These are phyloP conservation scores for Thraustochytrium sp. DNA, from an alignment of 352 stramenopile species.

Conservation along the genomic window DNA sequence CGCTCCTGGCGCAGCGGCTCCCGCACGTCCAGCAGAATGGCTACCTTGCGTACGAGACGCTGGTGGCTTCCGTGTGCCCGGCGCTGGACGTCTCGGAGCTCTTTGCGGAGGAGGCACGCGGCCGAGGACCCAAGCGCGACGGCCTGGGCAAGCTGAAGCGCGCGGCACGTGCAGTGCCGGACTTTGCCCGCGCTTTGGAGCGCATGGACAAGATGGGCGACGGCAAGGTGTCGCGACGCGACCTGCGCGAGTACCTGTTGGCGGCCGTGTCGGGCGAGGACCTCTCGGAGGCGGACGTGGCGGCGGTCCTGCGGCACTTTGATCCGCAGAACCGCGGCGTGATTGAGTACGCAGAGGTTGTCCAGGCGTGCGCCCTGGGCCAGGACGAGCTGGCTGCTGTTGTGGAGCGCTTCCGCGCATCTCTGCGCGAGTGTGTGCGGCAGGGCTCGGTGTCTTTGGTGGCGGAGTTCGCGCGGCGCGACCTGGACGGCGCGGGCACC, in stretches of 20 bases:
- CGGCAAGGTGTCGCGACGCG: neutral
- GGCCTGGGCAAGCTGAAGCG: neutral
- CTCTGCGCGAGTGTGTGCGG: neutral
- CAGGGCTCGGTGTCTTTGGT: neutral
- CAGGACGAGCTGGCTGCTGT: constrained; percentile 1
- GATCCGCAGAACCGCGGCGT: neutral
- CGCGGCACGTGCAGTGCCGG: neutral
- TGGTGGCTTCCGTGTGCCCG: neutral
- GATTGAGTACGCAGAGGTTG: constrained; percentile 17
- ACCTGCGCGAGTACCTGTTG: neutral
- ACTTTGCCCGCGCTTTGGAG: neutral
- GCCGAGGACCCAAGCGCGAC: neutral
- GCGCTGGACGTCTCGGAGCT: neutral
- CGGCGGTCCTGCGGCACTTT: neutral
- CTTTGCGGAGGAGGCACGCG: neutral
- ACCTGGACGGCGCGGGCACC: neutral
- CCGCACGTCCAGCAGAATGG: neutral
- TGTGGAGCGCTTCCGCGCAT: neutral
- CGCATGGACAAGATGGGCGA: neutral
- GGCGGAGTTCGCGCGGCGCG: neutral
- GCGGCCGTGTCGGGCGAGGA: neutral
- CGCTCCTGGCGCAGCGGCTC: neutral
- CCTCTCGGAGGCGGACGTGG: neutral
- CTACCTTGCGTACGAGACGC: neutral
- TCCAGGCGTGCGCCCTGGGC: neutral